phyloP scores from a whole-genome alignment of 306 rosid species.

The Acacia crassicarpa region DNA sequence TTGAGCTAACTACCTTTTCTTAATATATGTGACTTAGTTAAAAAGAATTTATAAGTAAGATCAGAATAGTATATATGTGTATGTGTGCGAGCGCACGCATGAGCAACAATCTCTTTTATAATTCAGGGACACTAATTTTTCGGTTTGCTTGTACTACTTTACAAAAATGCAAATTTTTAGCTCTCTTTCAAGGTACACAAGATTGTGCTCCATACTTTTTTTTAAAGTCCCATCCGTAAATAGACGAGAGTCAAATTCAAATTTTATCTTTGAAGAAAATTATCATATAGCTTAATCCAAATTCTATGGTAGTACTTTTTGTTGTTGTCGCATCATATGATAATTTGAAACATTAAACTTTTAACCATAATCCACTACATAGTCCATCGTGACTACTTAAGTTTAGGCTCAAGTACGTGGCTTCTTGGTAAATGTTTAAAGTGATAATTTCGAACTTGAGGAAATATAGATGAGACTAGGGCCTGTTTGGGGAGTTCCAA shows the following conservation, averaged over 20 bases:
- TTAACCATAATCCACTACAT: neutral
- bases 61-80: too few species aligned
- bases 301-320: too few species aligned
- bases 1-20: too few species aligned
- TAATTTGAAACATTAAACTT: neutral
- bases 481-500: too few species aligned
- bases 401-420: neutral
- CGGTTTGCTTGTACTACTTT: neutral
- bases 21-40: too few species aligned
- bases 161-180: neutral
- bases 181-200: too few species aligned
- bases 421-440: neutral
- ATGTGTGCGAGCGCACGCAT: rapidly evolving
- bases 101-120: neutral
- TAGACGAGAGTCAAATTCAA: neutral
- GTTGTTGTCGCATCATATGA: neutral
- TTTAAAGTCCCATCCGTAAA: neutral
- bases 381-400: neutral
- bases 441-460: neutral
- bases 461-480: too few species aligned
- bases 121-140: neutral
- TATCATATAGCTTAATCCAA: neutral
- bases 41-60: too few species aligned
- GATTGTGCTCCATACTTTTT: neutral
- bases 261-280: neutral